phyloP scores from a whole-genome alignment of 148 eudicot species.

The Camellia lanceoleosa region DNA sequence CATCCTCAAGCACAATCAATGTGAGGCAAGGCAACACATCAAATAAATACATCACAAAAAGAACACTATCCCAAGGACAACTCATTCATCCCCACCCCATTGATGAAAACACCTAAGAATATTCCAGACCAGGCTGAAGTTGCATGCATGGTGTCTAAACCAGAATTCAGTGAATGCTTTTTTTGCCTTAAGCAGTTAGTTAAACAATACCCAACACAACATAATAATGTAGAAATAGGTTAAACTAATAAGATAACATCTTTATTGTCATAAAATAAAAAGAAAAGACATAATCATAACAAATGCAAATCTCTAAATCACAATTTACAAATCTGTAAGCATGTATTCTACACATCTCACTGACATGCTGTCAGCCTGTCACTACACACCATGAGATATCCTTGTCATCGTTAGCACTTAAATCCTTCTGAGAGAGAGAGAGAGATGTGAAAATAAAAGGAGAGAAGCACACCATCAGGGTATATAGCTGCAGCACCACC shows the following conservation, averaged over 20 bases:
- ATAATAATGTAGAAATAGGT: not conserved
- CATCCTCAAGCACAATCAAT: not conserved
- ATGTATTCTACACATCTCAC: not conserved
- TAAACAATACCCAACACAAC: not conserved
- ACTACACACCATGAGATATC: not conserved
- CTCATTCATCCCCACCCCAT: not conserved
- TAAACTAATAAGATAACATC: no score
- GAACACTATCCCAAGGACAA: not conserved
- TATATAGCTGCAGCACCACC: slow-evolving; percentile 95
- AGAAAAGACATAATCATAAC: not conserved
- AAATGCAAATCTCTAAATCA: not conserved
- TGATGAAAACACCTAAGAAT: not conserved
- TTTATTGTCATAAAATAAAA: not conserved
- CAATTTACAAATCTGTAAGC: not conserved
- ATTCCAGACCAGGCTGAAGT: not conserved
- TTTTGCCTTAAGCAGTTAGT: not conserved
- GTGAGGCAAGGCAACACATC: not conserved
- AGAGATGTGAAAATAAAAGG: not conserved
- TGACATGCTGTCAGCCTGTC: not conserved
- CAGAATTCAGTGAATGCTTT: not conserved
- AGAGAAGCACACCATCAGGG: slow-evolving; percentile 70
- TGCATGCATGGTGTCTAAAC: not conserved
- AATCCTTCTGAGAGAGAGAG: not conserved
- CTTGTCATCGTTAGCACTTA: not conserved
- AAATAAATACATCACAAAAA: not conserved